Conservation (phyloP, 1,284 basidiomycete species). For the Puccinia hordei region DNA sequence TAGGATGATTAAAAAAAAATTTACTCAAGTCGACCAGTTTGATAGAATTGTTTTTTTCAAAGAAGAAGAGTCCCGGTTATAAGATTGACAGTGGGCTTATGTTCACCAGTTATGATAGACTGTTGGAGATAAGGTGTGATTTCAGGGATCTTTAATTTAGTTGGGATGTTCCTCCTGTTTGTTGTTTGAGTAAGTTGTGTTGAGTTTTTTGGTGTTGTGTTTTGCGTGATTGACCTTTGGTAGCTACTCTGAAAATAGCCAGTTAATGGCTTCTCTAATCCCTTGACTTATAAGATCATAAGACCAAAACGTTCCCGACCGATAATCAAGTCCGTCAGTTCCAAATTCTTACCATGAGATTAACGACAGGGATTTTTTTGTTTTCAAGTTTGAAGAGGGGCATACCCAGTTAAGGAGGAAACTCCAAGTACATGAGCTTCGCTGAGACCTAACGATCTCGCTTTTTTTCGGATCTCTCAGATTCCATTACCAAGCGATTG, state of each 20-base stretch:
- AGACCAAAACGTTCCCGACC: not conserved
- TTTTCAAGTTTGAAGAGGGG: not conserved
- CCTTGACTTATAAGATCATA: slow-evolving; percentile 18
- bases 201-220: slow-evolving; percentile 17
- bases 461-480: slow-evolving; percentile 45
- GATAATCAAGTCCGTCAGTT: not conserved
- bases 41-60: slow-evolving; percentile 4
- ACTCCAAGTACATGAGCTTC: slow-evolving; percentile 49
- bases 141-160: too few species aligned
- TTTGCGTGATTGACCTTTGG: slow-evolving; percentile 41
- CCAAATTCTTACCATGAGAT: not conserved
- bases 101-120: not conserved
- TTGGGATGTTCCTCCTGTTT: slow-evolving; percentile 28
- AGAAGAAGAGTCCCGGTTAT: not conserved
- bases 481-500: slow-evolving; percentile 45
- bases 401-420: slow-evolving; percentile 37
- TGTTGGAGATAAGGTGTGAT: slow-evolving; percentile 11
- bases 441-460: slow-evolving; percentile 35
- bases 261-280: slow-evolving; percentile 43
- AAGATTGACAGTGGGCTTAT: not conserved
- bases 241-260: slow-evolving; percentile 43
- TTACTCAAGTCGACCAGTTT: not conserved
- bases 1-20: not conserved
- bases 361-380: not conserved
- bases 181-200: not conserved